Conservation (phyloP, 139 green algal species). For the Choricystis sp. region DNA sequence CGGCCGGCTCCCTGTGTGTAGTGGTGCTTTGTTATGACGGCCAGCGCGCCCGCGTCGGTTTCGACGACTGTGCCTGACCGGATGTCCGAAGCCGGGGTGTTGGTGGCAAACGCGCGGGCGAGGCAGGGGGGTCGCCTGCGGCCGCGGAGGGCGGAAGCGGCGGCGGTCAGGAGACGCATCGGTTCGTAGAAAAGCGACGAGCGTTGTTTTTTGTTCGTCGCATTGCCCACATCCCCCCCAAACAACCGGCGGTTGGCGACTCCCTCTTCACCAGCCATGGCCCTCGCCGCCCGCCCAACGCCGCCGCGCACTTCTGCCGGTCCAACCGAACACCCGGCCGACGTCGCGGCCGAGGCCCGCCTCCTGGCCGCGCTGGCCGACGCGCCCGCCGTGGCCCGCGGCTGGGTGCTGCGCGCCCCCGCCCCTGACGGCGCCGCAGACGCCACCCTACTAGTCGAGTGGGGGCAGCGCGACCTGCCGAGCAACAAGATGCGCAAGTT, state of each 20-base stretch:
- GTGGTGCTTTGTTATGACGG: not conserved
- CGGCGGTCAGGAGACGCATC: no score
- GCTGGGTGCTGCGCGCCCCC: not conserved
- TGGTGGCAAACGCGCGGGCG: not conserved
- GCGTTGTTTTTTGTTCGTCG: no score
- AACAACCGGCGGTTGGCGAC: no score
- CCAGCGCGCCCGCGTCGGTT: not conserved
- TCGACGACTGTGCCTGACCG: not conserved
- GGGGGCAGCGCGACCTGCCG: slow-evolving; percentile 59
- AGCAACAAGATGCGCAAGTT: slow-evolving; percentile 47
- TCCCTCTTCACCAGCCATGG: no score
- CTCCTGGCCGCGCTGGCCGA: not conserved
- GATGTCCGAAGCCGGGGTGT: not conserved
- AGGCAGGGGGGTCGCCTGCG: no score
- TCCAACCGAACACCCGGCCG: no score
- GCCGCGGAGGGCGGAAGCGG: no score
- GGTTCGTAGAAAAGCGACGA: no score
- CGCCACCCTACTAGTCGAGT: slow-evolving; percentile 7
- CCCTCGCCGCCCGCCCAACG: no score
- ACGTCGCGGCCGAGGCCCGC: not conserved
- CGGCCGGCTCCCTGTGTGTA: not conserved
- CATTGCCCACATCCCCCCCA: no score
- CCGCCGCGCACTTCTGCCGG: no score
- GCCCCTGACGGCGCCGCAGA: not conserved
- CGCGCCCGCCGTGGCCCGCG: not conserved